Conservation (phyloP, 2,329 filamentous ascomycete genomes). For the Botryosphaeria dothidea region DNA sequence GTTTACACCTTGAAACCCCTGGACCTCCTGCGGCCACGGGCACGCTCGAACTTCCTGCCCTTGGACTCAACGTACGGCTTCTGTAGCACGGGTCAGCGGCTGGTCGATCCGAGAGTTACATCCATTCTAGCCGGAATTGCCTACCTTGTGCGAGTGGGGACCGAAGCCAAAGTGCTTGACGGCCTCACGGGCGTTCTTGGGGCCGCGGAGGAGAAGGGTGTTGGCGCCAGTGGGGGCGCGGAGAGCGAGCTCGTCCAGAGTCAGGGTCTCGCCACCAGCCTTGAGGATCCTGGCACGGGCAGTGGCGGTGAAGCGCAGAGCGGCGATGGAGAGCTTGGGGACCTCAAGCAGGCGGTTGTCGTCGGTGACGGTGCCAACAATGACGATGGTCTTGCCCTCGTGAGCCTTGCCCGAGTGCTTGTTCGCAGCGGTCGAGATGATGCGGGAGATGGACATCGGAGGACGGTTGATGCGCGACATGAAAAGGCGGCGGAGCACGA, state of each 20-base stretch:
- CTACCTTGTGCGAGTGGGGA: slow-evolving; percentile 94
- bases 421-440: slow-evolving; percentile 64
- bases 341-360: slow-evolving; percentile 85
- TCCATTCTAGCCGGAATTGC: slow-evolving; percentile 27
- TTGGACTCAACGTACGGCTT: slow-evolving; percentile 98
- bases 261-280: slow-evolving; percentile 92
- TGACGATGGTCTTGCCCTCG: slow-evolving; percentile 80
- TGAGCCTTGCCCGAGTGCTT: slow-evolving; percentile 55
- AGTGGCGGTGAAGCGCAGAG: slow-evolving; percentile 94
- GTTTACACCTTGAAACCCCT: slow-evolving; percentile 99
- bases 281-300: slow-evolving; percentile 91
- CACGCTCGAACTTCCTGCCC: slow-evolving; percentile 99
- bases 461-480: slow-evolving; percentile 97
- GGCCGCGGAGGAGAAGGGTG: slow-evolving; percentile 94
- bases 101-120: background rate
- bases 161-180: slow-evolving; percentile 99
- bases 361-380: slow-evolving; percentile 94
- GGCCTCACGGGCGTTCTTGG: slow-evolving; percentile 97
- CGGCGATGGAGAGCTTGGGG: slow-evolving; percentile 91
- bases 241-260: slow-evolving; percentile 95
- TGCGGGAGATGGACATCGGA: slow-evolving; percentile 87
- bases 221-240: slow-evolving; percentile 94
- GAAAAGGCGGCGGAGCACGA: slow-evolving; percentile 93
- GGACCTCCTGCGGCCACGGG: slow-evolving; percentile 97
- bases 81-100: slow-evolving; percentile 48